phyloP scores from a whole-genome alignment of 1,284 basidiomycete species.

The Gymnopus androsaceus region DNA sequence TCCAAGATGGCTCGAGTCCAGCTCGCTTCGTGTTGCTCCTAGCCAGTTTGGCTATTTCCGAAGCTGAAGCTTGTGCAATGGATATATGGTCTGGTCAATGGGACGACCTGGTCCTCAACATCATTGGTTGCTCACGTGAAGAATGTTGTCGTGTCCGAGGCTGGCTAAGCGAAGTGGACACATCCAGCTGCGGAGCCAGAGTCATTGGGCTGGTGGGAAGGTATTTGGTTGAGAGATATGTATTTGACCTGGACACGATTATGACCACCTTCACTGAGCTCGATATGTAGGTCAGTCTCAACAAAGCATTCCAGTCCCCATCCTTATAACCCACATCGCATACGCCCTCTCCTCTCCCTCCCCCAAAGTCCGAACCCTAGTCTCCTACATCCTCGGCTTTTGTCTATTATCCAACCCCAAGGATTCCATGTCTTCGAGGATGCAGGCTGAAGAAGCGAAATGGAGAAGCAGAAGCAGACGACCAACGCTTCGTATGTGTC shows the following conservation, averaged over 20 bases:
- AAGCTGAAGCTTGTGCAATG: slow-evolving; percentile 75
- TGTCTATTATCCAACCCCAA: slow-evolving; percentile 71
- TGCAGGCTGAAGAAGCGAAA: slow-evolving; percentile 57
- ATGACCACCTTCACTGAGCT: slow-evolving; percentile 78
- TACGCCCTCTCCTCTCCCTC: slow-evolving; percentile 71
- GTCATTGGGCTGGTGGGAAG: slow-evolving; percentile 66
- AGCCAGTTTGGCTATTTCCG: slow-evolving; percentile 70
- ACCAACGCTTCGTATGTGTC: slow-evolving; percentile 42
- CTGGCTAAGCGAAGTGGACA: slow-evolving; percentile 77
- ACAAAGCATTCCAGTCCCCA: slow-evolving; percentile 65
- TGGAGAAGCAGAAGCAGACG: slow-evolving; percentile 47
- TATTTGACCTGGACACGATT: slow-evolving; percentile 77
- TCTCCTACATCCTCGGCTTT: slow-evolving; percentile 80
- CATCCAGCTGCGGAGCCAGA: slow-evolving; percentile 54
- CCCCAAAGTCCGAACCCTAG: slow-evolving; percentile 70
- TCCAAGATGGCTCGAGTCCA: slow-evolving; percentile 66
- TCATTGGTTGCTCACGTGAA: slow-evolving; percentile 71
- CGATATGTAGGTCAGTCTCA: slow-evolving; percentile 60
- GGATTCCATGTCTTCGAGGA: slow-evolving; percentile 64
- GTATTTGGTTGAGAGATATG: slow-evolving; percentile 78
- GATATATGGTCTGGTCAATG: slow-evolving; percentile 77
- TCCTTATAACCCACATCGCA: slow-evolving; percentile 72
- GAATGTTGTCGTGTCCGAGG: slow-evolving; percentile 67
- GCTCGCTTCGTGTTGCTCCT: slow-evolving; percentile 73
- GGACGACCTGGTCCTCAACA: slow-evolving; percentile 77